These are phyloP conservation scores for Trichodelitschia bisporula DNA, from an alignment of 495 filamentous ascomycete species.

Conservation along the genomic window DNA sequence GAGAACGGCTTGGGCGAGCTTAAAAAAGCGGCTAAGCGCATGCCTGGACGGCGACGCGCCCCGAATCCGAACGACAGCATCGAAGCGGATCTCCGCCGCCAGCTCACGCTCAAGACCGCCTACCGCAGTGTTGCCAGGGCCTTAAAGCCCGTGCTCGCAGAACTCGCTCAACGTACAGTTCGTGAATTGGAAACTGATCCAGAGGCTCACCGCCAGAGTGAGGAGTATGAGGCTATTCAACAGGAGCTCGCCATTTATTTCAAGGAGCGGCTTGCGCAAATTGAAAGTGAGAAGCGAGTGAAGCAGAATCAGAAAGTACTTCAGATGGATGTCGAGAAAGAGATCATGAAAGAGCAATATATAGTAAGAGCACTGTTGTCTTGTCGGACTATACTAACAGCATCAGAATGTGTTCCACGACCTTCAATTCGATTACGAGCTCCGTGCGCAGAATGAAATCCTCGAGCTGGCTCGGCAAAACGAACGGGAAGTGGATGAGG, in stretches of 20 bases:
- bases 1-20: conserved; percentile 5
- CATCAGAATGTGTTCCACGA: not conserved
- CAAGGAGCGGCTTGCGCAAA: conserved; percentile 5
- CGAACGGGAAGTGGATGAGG: not conserved
- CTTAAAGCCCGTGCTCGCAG: conserved; percentile 14
- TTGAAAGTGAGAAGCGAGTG: conserved; percentile 1
- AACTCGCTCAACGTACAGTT: conserved; percentile 12
- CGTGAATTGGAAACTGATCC: conserved; percentile 11
- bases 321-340: not conserved
- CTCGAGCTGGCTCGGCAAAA: not conserved
- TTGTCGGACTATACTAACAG: not conserved
- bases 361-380: too few species aligned
- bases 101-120: conserved; percentile 14
- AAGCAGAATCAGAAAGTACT: not conserved
- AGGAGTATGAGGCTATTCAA: conserved; percentile 9
- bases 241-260: conserved; percentile 7
- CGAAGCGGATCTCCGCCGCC: conserved; percentile 15
- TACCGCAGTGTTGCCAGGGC: conserved; percentile 14
- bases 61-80: conserved; percentile 12
- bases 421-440: not conserved
- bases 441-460: not conserved
- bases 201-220: conserved; percentile 8
- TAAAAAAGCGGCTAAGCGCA: conserved; percentile 9
- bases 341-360: not conserved
- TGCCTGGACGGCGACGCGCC: conserved; percentile 15